Conservation (phyloP, 2,329 filamentous ascomycete genomes). For the Alternaria consortialis region DNA sequence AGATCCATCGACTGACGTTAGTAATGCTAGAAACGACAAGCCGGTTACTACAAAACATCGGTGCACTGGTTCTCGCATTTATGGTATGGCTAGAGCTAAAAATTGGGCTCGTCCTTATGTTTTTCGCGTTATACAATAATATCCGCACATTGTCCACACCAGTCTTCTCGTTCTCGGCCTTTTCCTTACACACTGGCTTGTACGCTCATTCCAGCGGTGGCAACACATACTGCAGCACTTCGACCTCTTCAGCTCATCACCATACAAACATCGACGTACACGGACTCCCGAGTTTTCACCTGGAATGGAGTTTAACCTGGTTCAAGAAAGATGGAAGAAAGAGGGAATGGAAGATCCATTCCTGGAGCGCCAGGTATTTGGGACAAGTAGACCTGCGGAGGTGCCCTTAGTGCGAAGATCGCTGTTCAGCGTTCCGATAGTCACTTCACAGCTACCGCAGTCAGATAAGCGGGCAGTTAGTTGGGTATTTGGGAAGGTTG, state of each 20-base stretch:
- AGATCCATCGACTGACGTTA: background rate
- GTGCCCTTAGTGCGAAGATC: background rate
- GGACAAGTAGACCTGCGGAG: background rate
- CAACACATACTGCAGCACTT: background rate
- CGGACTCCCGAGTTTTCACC: background rate
- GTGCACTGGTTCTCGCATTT: background rate
- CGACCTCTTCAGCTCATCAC: background rate
- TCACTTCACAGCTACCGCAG: background rate
- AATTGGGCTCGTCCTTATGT: background rate
- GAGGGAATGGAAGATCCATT: background rate
- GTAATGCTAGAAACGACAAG: background rate
- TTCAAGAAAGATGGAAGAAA: background rate
- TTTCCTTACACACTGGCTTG: background rate
- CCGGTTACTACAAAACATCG: background rate
- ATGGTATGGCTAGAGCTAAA: background rate
- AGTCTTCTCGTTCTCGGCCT: background rate
- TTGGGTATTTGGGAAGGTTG: background rate
- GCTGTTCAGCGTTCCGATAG: background rate
- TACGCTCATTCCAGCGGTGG: background rate
- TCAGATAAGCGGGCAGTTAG: background rate
- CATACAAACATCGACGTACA: background rate
- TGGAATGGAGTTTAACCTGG: slow-evolving; percentile 7
- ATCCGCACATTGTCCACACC: background rate
- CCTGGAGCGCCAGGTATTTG: background rate
- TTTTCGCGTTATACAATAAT: background rate